phyloP scores from a whole-genome alignment of 306 rosid species.

The Luffa aegyptiaca region DNA sequence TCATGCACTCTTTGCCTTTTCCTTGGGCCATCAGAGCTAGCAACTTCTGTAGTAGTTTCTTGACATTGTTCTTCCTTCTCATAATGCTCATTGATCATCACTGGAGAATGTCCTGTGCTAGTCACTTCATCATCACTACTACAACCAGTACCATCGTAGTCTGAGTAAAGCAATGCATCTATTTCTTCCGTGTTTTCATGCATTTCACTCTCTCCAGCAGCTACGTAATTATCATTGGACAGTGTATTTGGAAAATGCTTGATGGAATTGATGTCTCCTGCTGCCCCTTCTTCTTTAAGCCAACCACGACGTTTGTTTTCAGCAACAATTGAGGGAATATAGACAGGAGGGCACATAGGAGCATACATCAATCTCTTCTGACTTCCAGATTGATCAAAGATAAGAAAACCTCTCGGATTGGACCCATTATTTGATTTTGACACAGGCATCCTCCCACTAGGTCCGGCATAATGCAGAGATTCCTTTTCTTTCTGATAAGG shows the following conservation, averaged over 20 bases:
- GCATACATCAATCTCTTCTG: constrained; percentile 51
- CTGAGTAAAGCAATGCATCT: constrained; percentile 77
- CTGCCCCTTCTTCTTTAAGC: constrained; percentile 11
- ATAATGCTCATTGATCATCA: constrained; percentile 14
- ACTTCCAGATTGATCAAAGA: constrained; percentile 57
- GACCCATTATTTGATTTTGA: constrained; percentile 28
- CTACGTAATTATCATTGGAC: constrained; percentile 30
- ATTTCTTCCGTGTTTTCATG: constrained; percentile 86
- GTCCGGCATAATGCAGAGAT: constrained; percentile 5
- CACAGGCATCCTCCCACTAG: constrained; percentile 17
- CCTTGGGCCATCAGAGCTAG: constrained; percentile 34
- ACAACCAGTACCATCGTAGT: constrained; percentile 24
- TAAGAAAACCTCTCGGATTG: constrained; percentile 49
- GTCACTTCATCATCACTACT: constrained; percentile 60
- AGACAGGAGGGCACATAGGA: constrained; percentile 30
- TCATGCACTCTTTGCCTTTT: constrained; percentile 54
- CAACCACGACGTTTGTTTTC: constrained; percentile 14
- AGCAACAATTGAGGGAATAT: constrained; percentile 17
- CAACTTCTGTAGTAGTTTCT: constrained; percentile 32
- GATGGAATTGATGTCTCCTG: constrained; percentile 16
- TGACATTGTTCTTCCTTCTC: constrained; percentile 26
- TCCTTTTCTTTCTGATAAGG: constrained; percentile 18
- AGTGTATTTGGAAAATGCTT: constrained; percentile 20
- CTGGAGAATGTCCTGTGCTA: constrained; percentile 65
- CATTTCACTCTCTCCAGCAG: constrained; percentile 54